A percentile compares a stretch with the other conserved stretches of the same genome.
phyloP scores from a whole-genome alignment of 2,329 filamentous ascomycete genomes.

The Volutella citrinella region DNA sequence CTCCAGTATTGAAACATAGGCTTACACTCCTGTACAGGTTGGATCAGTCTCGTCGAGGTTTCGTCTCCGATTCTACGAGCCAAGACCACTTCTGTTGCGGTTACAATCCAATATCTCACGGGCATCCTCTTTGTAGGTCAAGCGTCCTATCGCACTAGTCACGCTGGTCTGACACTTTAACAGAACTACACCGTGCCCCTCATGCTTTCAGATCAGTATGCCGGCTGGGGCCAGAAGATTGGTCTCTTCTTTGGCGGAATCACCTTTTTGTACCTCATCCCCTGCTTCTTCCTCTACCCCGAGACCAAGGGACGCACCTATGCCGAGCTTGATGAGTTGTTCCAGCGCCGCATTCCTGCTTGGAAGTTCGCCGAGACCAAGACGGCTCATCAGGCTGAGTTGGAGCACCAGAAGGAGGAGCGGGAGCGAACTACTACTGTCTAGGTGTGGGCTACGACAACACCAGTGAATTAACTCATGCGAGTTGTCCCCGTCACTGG shows the following conservation, averaged over 20 bases:
- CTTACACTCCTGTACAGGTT: neutral
- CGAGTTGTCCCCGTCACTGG: too few relatives aligned
- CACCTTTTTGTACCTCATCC: slow-evolving; percentile 11
- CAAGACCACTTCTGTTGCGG: slow-evolving; percentile 5
- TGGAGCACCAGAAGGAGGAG: too few relatives aligned
- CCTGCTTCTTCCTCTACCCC: slow-evolving; percentile 11
- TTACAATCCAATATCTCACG: slow-evolving; percentile 4
- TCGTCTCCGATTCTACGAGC: slow-evolving; percentile 5
- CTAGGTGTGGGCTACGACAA: too few relatives aligned
- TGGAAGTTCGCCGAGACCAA: slow-evolving; percentile 20
- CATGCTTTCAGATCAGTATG: slow-evolving; percentile 20
- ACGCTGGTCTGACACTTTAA: too few relatives aligned
- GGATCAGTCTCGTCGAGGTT: slow-evolving; percentile 6
- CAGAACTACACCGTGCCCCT: slow-evolving; percentile 18
- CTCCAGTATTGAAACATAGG: too few relatives aligned
- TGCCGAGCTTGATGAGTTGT: slow-evolving; percentile 19
- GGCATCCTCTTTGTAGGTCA: slow-evolving; percentile 5
- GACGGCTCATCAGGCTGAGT: too few relatives aligned
- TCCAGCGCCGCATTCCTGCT: slow-evolving; percentile 14
- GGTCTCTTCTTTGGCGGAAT: slow-evolving; percentile 17
- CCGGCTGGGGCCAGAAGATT: too few relatives aligned
- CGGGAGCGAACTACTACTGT: too few relatives aligned
- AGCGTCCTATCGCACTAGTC: too few relatives aligned
- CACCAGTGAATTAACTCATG: too few relatives aligned
- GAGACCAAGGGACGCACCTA: slow-evolving; percentile 22